Conservation (phyloP, 2,329 filamentous ascomycete species). For the Aspergillus chevalieri region DNA sequence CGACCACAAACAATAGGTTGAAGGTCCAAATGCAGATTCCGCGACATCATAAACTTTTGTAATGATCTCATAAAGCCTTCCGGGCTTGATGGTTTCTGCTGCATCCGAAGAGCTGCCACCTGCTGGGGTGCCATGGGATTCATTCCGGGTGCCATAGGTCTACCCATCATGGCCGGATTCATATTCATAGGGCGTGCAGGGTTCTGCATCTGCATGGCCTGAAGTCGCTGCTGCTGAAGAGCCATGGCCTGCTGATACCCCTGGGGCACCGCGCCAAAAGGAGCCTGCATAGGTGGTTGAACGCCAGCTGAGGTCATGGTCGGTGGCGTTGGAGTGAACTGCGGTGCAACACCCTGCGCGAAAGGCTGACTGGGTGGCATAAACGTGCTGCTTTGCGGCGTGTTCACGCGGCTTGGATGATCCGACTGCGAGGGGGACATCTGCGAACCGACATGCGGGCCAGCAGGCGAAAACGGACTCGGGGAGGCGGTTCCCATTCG, state of each 20-base stretch:
- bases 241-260: slow-evolving; percentile 56
- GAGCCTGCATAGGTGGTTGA: slow-evolving; percentile 38
- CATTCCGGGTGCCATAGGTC: slow-evolving; percentile 29
- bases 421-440: slow-evolving; percentile 72
- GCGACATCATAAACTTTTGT: slow-evolving; percentile 67
- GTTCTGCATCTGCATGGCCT: slow-evolving; percentile 77
- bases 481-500: slow-evolving; percentile 88
- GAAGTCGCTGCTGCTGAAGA: slow-evolving; percentile 63
- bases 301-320: slow-evolving; percentile 35
- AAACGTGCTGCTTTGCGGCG: slow-evolving; percentile 67
- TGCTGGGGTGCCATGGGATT: slow-evolving; percentile 35
- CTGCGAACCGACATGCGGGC: slow-evolving; percentile 65
- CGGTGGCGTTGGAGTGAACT: slow-evolving; percentile 36
- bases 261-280: slow-evolving; percentile 48
- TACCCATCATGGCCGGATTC: slow-evolving; percentile 31
- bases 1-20: slow-evolving; percentile 70
- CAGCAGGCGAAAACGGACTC: slow-evolving; percentile 76
- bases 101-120: slow-evolving; percentile 45
- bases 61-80: slow-evolving; percentile 73
- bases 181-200: slow-evolving; percentile 60
- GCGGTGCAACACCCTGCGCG: slow-evolving; percentile 33
- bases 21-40: slow-evolving; percentile 66
- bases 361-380: slow-evolving; percentile 46
- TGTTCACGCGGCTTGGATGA: slow-evolving; percentile 58
- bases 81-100: slow-evolving; percentile 41